phyloP scores from a whole-genome alignment of 441 rosid species.

The Rhodomyrtus psidioides region DNA sequence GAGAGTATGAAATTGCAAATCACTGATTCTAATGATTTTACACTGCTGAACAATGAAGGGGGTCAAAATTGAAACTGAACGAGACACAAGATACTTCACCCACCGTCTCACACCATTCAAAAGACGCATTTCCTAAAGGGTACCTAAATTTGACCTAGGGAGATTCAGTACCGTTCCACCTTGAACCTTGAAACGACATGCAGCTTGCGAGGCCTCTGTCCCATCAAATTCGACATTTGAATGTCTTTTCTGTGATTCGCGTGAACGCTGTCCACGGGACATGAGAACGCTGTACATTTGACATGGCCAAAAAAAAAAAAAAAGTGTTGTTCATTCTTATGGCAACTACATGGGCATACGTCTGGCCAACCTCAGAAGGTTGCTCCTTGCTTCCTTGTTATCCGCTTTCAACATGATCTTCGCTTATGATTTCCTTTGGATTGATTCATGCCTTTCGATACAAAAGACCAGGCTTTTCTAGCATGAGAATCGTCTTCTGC shows the following conservation, averaged over 20 bases:
- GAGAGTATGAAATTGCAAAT: not conserved
- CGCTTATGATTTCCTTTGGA: not conserved
- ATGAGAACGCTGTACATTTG: not conserved
- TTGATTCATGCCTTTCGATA: not conserved
- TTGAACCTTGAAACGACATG: not conserved
- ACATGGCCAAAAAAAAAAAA: not conserved
- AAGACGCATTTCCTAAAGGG: not conserved
- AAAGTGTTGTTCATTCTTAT: not conserved
- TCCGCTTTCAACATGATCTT: not conserved
- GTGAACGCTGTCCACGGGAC: not conserved
- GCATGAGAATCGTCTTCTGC: not conserved
- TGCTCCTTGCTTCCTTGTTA: not conserved
- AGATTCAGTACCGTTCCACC: not conserved
- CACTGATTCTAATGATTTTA: not conserved
- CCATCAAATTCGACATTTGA: not conserved
- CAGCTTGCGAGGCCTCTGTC: not conserved
- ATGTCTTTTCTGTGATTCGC: not conserved
- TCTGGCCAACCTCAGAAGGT: not conserved
- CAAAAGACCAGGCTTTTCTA: not conserved
- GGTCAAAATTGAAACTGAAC: not conserved
- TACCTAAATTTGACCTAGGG: not conserved
- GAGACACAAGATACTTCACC: not conserved
- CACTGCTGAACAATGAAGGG: not conserved
- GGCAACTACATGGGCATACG: not conserved
- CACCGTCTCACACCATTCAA: not conserved